A percentile compares a stretch with the other conserved stretches of the same genome.
Conservation (phyloP, 192 early-diverging fungal species). For the Anaeromyces robustus region DNA sequence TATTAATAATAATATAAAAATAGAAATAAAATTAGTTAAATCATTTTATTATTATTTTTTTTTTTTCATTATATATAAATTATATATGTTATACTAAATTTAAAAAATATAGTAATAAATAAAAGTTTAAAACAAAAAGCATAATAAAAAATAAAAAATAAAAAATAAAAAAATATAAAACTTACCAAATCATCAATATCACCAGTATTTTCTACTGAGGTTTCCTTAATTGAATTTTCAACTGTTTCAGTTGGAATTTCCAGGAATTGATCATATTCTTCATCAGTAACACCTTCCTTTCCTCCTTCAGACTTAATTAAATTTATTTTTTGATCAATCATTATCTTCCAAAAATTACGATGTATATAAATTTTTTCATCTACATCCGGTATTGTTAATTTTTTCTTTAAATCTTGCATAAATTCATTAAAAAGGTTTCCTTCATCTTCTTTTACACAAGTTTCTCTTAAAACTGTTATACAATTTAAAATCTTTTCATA, state of each 20-base stretch:
- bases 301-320: neutral
- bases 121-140: too few species aligned
- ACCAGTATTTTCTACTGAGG: neutral
- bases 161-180: neutral
- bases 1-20: too few species aligned
- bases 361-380: neutral
- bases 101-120: too few species aligned
- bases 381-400: neutral
- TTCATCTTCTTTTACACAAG: neutral
- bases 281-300: neutral
- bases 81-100: too few species aligned
- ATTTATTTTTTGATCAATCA: neutral
- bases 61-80: too few species aligned
- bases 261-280: neutral
- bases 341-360: neutral
- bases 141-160: too few species aligned
- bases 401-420: neutral
- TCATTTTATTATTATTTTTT: too few species aligned
- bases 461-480: neutral
- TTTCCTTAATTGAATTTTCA: neutral
- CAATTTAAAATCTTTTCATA: neutral
- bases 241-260: neutral
- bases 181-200: neutral
- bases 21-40: too few species aligned
- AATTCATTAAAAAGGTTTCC: neutral